phyloP scores from a whole-genome alignment of 2,329 filamentous ascomycete genomes.

The Tolypocladium cylindrosporum region DNA sequence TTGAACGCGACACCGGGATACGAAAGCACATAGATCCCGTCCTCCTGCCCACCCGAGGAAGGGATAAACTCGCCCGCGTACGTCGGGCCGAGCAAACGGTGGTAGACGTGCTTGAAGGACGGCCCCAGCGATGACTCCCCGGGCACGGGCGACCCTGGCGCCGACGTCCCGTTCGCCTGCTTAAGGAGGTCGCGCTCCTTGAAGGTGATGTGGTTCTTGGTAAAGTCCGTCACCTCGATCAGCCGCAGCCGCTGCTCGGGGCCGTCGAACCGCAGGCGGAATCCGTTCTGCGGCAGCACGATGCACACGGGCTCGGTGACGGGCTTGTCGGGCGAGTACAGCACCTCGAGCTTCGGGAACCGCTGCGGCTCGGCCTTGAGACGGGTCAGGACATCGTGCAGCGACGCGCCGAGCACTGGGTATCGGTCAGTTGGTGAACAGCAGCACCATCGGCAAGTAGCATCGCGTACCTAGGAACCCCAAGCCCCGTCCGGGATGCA shows the following conservation, averaged over 20 bases:
- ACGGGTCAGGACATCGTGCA: slow-evolving; percentile 80
- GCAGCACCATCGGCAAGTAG: background rate
- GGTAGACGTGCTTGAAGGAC: slow-evolving; percentile 83
- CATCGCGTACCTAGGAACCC: slow-evolving; percentile 43
- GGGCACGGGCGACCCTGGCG: slow-evolving; percentile 21
- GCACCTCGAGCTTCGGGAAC: slow-evolving; percentile 75
- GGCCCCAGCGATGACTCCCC: slow-evolving; percentile 44
- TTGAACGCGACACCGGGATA: slow-evolving; percentile 93
- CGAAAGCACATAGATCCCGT: slow-evolving; percentile 79
- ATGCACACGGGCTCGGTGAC: slow-evolving; percentile 67
- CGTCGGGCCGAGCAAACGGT: slow-evolving; percentile 83
- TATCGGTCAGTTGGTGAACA: slow-evolving; percentile 46
- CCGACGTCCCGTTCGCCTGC: slow-evolving; percentile 30
- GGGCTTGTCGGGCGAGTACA: slow-evolving; percentile 67
- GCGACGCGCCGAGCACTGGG: slow-evolving; percentile 84
- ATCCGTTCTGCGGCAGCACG: slow-evolving; percentile 70
- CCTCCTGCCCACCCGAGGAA: slow-evolving; percentile 41
- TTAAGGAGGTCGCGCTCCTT: slow-evolving; percentile 71
- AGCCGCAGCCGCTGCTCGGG: slow-evolving; percentile 83
- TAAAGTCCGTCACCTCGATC: slow-evolving; percentile 86
- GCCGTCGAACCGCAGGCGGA: slow-evolving; percentile 87
- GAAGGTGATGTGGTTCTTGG: slow-evolving; percentile 73
- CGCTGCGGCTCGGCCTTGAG: slow-evolving; percentile 78
- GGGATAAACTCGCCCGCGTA: slow-evolving; percentile 88
- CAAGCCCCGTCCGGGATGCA: slow-evolving; percentile 55